Percentiles rank a stretch among this genome's conserved stretches.
Evolutionary conservation across 257 asterid species (phyloP).

Genomic region (Solanum acaule): DNA sequence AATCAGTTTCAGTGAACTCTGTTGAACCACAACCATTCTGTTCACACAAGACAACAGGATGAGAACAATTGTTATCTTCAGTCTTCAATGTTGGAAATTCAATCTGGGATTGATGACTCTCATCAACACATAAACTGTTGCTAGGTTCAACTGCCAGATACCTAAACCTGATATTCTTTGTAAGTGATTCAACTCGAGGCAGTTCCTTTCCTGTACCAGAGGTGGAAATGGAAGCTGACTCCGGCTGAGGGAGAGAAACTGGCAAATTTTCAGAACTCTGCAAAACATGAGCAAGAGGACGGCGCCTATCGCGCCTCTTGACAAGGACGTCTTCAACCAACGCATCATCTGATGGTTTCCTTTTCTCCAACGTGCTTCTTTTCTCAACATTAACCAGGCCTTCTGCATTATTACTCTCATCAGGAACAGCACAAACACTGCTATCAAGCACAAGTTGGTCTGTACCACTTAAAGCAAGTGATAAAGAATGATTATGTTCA

Average conservation of each 20-base stretch:
- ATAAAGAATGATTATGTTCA: constrained; percentile 28
- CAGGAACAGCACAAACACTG: constrained; percentile 3
- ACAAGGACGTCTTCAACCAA: constrained; percentile 21
- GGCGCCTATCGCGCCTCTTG: constrained; percentile 24
- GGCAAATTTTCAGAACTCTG: constrained; percentile 22
- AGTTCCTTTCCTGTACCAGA: constrained; percentile 52
- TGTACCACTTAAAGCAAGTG: constrained; percentile 16
- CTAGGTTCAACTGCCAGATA: constrained; percentile 36
- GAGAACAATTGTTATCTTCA: constrained; percentile 33
- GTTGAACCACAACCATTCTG: constrained; percentile 61
- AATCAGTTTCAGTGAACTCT: constrained; percentile 94
- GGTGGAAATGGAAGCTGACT: constrained; percentile 17
- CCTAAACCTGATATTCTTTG: constrained; percentile 51
- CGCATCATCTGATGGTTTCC: constrained; percentile 14
- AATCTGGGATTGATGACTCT: constrained; percentile 26
- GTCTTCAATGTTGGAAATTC: constrained; percentile 42
- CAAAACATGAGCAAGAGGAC: constrained; percentile 21
- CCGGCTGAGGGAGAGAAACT: constrained; percentile 24
- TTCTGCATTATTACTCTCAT: constrained; percentile 13
- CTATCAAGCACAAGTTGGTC: constrained; percentile 4
- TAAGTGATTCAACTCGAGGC: constrained; percentile 29
- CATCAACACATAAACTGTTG: constrained; percentile 35
- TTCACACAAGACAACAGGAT: constrained; percentile 38
- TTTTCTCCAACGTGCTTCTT: constrained; percentile 11
- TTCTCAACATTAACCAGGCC: constrained; percentile 3